Percentiles rank a stretch among this genome's conserved stretches.
Conservation (phyloP, 441 rosid genomes). For the Kokia cookei region DNA sequence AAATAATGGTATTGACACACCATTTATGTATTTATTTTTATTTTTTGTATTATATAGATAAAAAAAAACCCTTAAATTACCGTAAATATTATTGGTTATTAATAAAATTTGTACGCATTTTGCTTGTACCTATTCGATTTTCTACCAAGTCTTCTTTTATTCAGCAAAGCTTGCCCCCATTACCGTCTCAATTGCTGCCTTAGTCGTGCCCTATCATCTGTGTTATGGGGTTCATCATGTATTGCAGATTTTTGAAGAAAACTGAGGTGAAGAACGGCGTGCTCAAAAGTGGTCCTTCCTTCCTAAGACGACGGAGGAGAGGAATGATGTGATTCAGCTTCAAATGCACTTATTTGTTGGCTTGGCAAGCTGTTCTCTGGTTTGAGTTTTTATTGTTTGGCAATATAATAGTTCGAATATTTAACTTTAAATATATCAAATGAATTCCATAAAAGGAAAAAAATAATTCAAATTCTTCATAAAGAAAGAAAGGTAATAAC, state of each 20-base stretch:
- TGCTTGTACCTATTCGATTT: background rate
- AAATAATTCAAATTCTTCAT: background rate
- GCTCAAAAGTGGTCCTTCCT: background rate
- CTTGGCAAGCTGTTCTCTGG: background rate
- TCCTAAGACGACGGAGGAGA: background rate
- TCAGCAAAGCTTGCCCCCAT: background rate
- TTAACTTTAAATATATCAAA: no score
- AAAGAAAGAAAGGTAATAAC: background rate
- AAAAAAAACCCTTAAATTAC: no score
- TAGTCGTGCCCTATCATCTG: slow-evolving; percentile 19
- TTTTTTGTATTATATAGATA: no score
- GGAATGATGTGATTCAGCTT: background rate
- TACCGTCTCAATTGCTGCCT: background rate
- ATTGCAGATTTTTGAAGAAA: background rate
- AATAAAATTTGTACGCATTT: background rate
- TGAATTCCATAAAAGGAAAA: no score
- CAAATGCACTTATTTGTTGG: background rate
- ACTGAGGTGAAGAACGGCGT: background rate
- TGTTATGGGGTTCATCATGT: background rate
- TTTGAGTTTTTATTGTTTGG: no score
- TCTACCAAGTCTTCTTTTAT: background rate
- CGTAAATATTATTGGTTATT: no score
- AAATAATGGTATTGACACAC: no score
- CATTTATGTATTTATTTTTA: no score
- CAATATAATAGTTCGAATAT: no score